Base-by-base conservation (phyloP, 169 alveolate genomes). In the Plasmodium billcollinsi region DNA sequence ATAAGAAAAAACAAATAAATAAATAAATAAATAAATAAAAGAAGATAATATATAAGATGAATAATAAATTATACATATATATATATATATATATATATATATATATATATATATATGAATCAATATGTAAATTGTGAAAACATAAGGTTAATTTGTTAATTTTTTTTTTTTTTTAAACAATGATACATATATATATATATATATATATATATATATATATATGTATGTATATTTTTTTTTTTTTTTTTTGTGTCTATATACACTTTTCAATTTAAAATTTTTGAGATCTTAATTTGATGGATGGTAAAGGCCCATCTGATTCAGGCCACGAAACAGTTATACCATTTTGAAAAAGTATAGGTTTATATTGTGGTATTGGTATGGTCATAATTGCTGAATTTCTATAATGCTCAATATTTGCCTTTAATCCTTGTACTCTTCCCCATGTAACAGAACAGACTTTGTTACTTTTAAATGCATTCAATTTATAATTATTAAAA, bases 301-400 rank as follows among this genome's bases (percentile, higher is more conserved):
- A 62, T 52, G 94, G 94, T 26, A 91, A 29, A 2, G 94, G 94
- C 11, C 93, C 86, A 20, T 91, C 89, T 43, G 94, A 75, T 47
- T 78, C 88, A 12, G 94, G 94, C 88, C 88, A 91, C 12, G 94
- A 88, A 66, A 91, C 88, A 21, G 76, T 24, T 45, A 91, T 61
- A 4, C 94, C 94, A 54, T 91, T 76, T 56, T 73, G 92, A 70
- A 91, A 88, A 21, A 91, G 94, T 20, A 91, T 61, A 14, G 94
- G 94, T 33, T 91, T 91, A 78, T 91, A 91, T 58, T 91, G 93
- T 12, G 93, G 93, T 29, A 78, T 73, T 59, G 94, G 86, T 56
- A 91, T 78, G 54, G 90, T 74, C 93, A 92, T 85, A 63, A 92
- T 76, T 11, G 95, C 95, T 8, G 95, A 92, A 75, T 92, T 92